Base-by-base conservation (phyloP, 768 basidiomycete species). In the Lactarius trivialis region DNA sequence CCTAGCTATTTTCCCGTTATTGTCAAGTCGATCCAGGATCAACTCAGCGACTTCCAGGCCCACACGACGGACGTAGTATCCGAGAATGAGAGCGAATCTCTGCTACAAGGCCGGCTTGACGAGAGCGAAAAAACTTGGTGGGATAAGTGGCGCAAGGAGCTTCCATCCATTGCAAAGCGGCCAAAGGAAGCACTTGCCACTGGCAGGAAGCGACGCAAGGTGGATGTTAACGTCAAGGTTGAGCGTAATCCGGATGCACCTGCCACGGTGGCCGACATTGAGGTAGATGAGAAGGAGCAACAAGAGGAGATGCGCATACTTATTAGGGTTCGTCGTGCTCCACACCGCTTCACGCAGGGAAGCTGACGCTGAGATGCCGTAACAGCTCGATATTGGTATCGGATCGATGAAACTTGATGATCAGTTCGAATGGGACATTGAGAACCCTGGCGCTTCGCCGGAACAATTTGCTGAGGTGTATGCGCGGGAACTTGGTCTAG, bases 351-450 rank as follows among this genome's bases (percentile, higher is more conserved):
- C 39, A 33, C 45, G 2, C 28, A 28, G 12, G 54, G 37, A 56
- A 43, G 52, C 55, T 58, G 53, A 65, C 34, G 32, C 21, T 21
- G 37, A 4, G 30, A 26, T 55, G 45, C 39, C 56, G 26, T 59
- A 34, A 36, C 70, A 98, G 94, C 82, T 99, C 65, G 96, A 98
- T 74, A 93, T 98, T 74, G 91, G 93, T 58, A 88, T 95, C 59
- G 96, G 93, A 26, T 85, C 88, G 7, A 84, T 94, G 77, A 94
- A 95, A 73, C 81, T 99, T 26, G 90, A 93, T 60, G 97, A 99
- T 74, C 90, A 94, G 70, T 96, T 98, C 70, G 97, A 98, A 72
- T 99, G 97, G 97, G 96, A 99, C 72, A 74, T 98, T 39, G 88
- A 88, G 67, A 93, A 89, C 60, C 75, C 78, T 24, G 79, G 81